Percentiles rank a stretch among this genome's conserved stretches.
Evolutionary conservation across 495 filamentous ascomycete species (phyloP).

Genomic region (Astrothelium subdiscretum): DNA sequence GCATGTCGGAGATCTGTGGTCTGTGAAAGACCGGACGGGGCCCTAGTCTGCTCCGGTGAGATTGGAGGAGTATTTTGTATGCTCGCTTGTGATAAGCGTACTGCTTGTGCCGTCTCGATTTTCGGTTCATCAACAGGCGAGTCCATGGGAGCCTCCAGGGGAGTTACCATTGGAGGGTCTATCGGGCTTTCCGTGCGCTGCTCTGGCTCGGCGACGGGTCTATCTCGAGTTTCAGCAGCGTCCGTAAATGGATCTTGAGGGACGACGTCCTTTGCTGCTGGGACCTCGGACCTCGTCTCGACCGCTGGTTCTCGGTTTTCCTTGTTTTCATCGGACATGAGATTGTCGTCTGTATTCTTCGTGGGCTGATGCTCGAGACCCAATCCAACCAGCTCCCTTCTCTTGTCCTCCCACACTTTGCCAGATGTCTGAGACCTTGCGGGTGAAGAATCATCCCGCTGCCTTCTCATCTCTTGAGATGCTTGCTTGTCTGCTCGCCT

Average conservation of each 20-base stretch:
- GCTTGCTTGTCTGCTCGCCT: conserved; percentile 58
- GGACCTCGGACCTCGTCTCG: conserved; percentile 4
- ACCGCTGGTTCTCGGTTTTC: conserved; percentile 20
- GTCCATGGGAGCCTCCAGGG: conserved; percentile 28
- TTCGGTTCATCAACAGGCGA: conserved; percentile 26
- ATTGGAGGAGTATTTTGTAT: conserved; percentile 34
- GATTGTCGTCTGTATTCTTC: conserved; percentile 36
- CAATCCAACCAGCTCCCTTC: conserved; percentile 21
- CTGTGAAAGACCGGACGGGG: conserved; percentile 41
- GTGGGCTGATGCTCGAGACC: conserved; percentile 19
- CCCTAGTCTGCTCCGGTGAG: conserved; percentile 42
- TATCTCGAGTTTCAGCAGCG: neutral
- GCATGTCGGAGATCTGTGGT: conserved; percentile 14
- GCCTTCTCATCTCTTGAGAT: conserved; percentile 37
- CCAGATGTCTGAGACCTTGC: conserved; percentile 11
- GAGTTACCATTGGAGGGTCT: neutral
- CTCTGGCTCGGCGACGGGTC: neutral
- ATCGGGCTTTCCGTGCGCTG: neutral
- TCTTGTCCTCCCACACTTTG: conserved; percentile 24
- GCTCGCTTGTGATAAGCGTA: conserved; percentile 41
- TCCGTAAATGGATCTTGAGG: conserved; percentile 18
- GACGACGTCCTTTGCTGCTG: neutral
- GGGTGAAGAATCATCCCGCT: neutral
- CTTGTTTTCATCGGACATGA: conserved; percentile 17
- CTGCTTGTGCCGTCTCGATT: conserved; percentile 32